Conservation (phyloP, 257 asterid genomes). For the Dorcoceras hygrometricum region DNA sequence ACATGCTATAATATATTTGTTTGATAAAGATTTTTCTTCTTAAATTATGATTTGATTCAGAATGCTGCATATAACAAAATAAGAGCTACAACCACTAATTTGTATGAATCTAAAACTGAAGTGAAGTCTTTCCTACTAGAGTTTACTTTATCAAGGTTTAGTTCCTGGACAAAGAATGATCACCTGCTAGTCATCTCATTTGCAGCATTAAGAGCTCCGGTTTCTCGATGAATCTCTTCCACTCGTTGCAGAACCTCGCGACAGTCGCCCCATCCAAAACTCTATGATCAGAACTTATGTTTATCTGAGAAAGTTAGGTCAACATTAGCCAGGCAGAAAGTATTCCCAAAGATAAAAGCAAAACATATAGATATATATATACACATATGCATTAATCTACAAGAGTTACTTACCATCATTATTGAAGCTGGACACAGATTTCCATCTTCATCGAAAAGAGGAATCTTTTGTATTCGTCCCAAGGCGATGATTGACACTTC, state of each 20-base stretch:
- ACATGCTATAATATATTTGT: too few relatives aligned
- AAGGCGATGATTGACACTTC: conserved; percentile 88
- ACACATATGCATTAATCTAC: background rate
- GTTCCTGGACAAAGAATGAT: background rate
- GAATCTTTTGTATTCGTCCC: conserved; percentile 81
- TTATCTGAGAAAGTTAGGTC: conserved; percentile 47
- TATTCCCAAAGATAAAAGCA: background rate
- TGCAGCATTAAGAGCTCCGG: conserved; percentile 85
- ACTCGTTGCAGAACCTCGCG: conserved; percentile 85
- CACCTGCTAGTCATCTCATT: conserved; percentile 45
- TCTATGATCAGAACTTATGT: conserved; percentile 86
- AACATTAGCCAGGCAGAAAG: conserved; percentile 14
- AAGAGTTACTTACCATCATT: conserved; percentile 62
- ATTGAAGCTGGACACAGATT: conserved; percentile 58
- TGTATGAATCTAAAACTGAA: too few relatives aligned
- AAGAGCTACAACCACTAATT: too few relatives aligned
- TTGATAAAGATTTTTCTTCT: too few relatives aligned
- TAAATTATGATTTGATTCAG: too few relatives aligned
- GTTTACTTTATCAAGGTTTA: too few relatives aligned
- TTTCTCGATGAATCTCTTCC: conserved; percentile 76
- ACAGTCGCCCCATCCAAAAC: conserved; percentile 94
- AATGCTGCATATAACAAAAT: too few relatives aligned
- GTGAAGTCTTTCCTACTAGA: background rate
- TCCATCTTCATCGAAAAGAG: conserved; percentile 60
- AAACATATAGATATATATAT: background rate